phyloP scores from a whole-genome alignment of 345 rosid genomes.

The Bruguiera sexangula region DNA sequence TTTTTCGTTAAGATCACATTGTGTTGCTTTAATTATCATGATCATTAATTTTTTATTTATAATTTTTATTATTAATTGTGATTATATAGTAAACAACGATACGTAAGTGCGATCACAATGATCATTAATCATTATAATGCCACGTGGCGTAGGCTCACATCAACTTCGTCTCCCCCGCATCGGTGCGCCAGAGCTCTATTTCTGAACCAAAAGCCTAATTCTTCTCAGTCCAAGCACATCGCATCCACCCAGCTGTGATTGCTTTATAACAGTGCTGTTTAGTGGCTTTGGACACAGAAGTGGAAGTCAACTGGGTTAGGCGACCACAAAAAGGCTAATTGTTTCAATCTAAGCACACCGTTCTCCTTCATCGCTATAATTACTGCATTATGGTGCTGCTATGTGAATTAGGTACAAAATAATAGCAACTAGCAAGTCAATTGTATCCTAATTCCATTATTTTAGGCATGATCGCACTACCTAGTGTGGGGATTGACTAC shows the following conservation, averaged over 20 bases:
- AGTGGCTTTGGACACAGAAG: neutral
- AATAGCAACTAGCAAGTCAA: neutral
- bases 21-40: too few species aligned
- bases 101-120: too few species aligned
- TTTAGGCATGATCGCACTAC: neutral
- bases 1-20: too few species aligned
- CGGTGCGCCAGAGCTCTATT: too few species aligned
- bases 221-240: neutral
- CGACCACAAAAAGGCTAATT: neutral
- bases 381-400: constrained; percentile 1
- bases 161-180: too few species aligned
- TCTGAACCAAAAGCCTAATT: neutral
- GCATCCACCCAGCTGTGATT: neutral
- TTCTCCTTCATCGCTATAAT: neutral
- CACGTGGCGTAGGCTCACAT: too few species aligned
- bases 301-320: too few species aligned
- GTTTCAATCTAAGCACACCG: neutral
- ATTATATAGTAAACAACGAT: too few species aligned
- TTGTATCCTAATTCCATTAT: neutral
- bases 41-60: too few species aligned
- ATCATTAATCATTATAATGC: too few species aligned
- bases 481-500: neutral
- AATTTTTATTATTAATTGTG: too few species aligned
- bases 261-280: neutral
- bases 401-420: neutral